Evolutionary conservation across 2,329 filamentous ascomycete genomes (phyloP), one percentile per base, ranked within the genome.

Genomic region (Ophiostoma perfectum): DNA sequence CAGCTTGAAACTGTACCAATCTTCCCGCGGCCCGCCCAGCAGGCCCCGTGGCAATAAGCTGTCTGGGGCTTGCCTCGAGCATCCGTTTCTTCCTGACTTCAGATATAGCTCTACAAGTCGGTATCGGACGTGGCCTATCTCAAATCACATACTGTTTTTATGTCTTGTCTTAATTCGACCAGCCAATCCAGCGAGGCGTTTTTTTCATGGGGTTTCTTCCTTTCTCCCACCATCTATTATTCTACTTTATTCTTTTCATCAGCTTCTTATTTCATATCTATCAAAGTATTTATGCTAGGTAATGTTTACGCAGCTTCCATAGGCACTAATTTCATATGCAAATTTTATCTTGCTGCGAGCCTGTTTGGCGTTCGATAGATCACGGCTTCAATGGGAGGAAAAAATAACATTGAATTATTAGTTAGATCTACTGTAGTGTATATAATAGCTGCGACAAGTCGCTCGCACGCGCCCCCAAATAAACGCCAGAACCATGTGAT

Each of bases 1-100:
- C 87, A 90, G 72, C 75, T 98, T 60, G 85, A 89, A 45, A 96
- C 93, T 0, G 83, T 92, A 41, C 89, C 89, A 0, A 86, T 98
- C 0, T 99, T 99, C 75, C 95, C 95, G 9, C 83, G 94, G 68
- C 92, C 92, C 1, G 87, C 82, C 7, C 82, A 84, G 71, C 85
- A 88, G 74, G 83, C 82, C 36, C 84, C 85, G 1, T 89, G 86
- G 86, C 27, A 27, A 27, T 27, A 27, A 27, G 27, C 27, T 27
- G 27, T 27, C 27, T 27, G 27, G 27, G 27, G 27, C 27, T 27
- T 27, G 27, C 27, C 27, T 27, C 27, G 27, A 27, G 27, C 27
- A 27, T 27, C 27, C 27, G 27, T 1, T 27, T 27, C 27, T 27
- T 2, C 27, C 27, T 27, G 27, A 27, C 27, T 27, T 55, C 8